Base-by-base conservation (phyloP, 768 basidiomycete genomes). In the Mrakia frigida region DNA sequence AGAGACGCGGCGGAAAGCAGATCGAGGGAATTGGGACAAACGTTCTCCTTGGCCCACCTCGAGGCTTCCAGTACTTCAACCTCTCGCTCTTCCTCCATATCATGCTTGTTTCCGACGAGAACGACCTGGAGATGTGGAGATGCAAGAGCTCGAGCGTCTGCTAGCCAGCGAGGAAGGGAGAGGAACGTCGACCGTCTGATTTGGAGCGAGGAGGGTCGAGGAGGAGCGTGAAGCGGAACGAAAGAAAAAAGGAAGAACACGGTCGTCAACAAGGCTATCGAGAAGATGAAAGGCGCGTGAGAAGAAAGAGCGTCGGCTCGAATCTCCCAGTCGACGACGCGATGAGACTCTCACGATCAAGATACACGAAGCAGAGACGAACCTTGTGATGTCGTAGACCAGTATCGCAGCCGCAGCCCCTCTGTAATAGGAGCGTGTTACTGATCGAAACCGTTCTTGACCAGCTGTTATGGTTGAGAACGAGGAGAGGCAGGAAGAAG, bases 51-150 rank as follows among this genome's bases (percentile, higher is more conserved):
- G 28, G 97, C 96, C 94, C 94, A 99, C 81, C 88, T 86, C 81
- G 92, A 93, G 14, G 93, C 97, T 84, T 99, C 97, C 35, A 90
- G 87, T 90, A 92, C 97, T 80, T 96, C 93, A 53, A 99, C 94
- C 83, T 98, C 92, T 72, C 97, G 86, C 37, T 84, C 93, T 71
- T 97, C 95, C 81, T 98, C 96, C 80, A 89, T 87, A 83, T 99
- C 97, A 21, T 91, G 88, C 85, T 99, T 98, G 84, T 94, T 98
- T 67, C 97, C 97, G 28, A 99, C 94, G 11, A 84, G 77, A 4
- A 85, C 84, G 16, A 83, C 83, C 23, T 96, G 92, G 3, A 98
- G 86, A 82, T 98, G 91, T 18, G 94, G 92, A 78, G 93, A 94
- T 21, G 92, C 96, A 77, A 99, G 85, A 16, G 96, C 93, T 79